Evolutionary conservation across 768 basidiomycete genomes (phyloP).

Genomic region (Paxillus involutus): DNA sequence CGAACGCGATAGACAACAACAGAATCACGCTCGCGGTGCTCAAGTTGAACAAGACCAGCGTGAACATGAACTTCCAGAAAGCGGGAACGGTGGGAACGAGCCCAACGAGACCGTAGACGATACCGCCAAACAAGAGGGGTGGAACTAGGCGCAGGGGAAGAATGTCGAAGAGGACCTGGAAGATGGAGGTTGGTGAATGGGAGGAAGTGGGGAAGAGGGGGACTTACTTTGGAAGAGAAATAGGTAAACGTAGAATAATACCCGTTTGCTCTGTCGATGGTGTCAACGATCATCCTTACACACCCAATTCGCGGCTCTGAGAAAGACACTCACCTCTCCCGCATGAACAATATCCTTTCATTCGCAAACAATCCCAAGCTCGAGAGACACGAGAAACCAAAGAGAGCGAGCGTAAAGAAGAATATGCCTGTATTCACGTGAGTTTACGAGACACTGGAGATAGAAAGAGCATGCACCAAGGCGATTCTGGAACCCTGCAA

Average conservation of each 20-base stretch:
- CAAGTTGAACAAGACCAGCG: constrained; percentile 93
- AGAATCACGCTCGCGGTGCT: constrained; percentile 92
- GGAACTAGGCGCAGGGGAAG: constrained; percentile 93
- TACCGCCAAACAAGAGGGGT: constrained; percentile 92
- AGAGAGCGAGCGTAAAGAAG: constrained; percentile 96
- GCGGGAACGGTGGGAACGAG: constrained; percentile 85
- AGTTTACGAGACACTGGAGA: background rate
- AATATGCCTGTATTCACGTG: constrained; percentile 63
- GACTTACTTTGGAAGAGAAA: constrained; percentile 85
- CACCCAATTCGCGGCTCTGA: background rate
- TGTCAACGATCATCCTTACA: background rate
- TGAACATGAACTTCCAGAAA: constrained; percentile 99
- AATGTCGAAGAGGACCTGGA: constrained; percentile 91
- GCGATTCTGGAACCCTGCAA: constrained; percentile 95
- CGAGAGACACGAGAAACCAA: constrained; percentile 95
- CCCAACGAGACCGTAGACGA: constrained; percentile 93
- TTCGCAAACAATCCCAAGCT: constrained; percentile 93
- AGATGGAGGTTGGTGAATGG: background rate
- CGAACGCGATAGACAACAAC: constrained; percentile 85
- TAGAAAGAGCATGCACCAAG: constrained; percentile 50
- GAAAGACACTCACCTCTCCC: constrained; percentile 71
- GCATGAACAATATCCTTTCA: constrained; percentile 95
- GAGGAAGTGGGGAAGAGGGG: background rate
- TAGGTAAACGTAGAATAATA: constrained; percentile 98
- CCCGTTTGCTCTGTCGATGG: constrained; percentile 74